A percentile compares a stretch with the other conserved stretches of the same genome.
Conservation (phyloP, 495 filamentous ascomycete species). For the Clohesyomyces aquaticus region DNA sequence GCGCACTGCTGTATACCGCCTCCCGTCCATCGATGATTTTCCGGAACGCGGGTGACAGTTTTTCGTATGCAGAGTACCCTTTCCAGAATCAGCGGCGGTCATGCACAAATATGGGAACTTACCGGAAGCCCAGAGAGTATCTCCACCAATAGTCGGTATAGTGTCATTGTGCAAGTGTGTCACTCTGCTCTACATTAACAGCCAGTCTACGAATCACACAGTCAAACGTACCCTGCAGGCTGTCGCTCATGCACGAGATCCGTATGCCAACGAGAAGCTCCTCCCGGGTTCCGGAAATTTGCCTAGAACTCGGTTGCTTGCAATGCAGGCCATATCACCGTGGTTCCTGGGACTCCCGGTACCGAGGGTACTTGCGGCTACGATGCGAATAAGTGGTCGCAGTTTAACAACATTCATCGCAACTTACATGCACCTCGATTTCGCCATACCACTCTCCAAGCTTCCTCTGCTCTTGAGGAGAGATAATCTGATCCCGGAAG, state of each 20-base stretch:
- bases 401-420: not conserved
- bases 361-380: constrained; percentile 73
- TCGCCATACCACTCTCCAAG: constrained; percentile 69
- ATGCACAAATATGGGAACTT: constrained; percentile 1
- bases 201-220: not conserved
- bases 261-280: constrained; percentile 68
- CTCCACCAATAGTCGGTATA: constrained; percentile 66
- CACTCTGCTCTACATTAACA: not conserved
- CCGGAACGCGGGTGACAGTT: constrained; percentile 69
- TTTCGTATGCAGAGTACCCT: constrained; percentile 68
- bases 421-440: constrained; percentile 66
- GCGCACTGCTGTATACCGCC: constrained; percentile 68
- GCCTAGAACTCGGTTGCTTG: constrained; percentile 48
- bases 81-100: too few species aligned
- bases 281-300: constrained; percentile 67
- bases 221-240: constrained; percentile 55
- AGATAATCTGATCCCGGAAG: constrained; percentile 72
- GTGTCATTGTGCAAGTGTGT: constrained; percentile 50
- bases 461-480: constrained; percentile 68
- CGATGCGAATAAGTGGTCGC: constrained; percentile 11
- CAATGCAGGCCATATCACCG: constrained; percentile 52
- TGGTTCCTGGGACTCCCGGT: constrained; percentile 65
- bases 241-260: constrained; percentile 73
- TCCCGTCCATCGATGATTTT: constrained; percentile 70
- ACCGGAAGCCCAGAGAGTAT: constrained; percentile 67